Percentiles rank a stretch among this genome's conserved stretches.
phyloP scores from a whole-genome alignment of 2,329 filamentous ascomycete species.

The Fusarium coicis region DNA sequence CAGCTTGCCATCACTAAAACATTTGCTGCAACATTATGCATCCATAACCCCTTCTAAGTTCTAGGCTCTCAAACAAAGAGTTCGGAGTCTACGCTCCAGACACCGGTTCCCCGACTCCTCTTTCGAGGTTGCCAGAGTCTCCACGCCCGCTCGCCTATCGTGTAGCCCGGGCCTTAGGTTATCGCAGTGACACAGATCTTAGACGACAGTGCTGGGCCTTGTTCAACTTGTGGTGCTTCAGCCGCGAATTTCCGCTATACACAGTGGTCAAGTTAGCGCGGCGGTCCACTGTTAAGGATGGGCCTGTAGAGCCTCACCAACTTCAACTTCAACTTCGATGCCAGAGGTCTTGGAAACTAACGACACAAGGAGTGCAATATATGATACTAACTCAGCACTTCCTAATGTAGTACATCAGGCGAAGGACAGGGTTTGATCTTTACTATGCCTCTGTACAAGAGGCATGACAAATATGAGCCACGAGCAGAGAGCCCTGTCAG shows the following conservation, averaged over 20 bases:
- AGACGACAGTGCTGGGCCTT: neutral
- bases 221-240: neutral
- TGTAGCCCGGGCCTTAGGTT: neutral
- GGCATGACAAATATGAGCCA: neutral
- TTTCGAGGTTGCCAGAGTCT: neutral
- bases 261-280: slow-evolving; percentile 5
- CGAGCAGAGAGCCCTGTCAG: neutral
- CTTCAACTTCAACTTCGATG: neutral
- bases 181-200: slow-evolving; percentile 14
- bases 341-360: neutral
- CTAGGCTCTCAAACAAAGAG: neutral
- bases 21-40: neutral
- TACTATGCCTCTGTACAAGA: neutral
- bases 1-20: neutral
- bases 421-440: neutral
- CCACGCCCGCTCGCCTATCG: slow-evolving; percentile 34
- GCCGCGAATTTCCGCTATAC: slow-evolving; percentile 16
- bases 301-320: slow-evolving; percentile 9
- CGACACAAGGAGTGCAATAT: neutral
- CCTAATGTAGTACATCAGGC: neutral
- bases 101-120: neutral
- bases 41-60: neutral
- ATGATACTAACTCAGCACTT: neutral
- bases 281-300: slow-evolving; percentile 8
- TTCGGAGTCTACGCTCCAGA: neutral